These are phyloP conservation scores for Phaseolus lunatus DNA, from an alignment of 306 rosid genomes.

Conservation along the genomic window DNA sequence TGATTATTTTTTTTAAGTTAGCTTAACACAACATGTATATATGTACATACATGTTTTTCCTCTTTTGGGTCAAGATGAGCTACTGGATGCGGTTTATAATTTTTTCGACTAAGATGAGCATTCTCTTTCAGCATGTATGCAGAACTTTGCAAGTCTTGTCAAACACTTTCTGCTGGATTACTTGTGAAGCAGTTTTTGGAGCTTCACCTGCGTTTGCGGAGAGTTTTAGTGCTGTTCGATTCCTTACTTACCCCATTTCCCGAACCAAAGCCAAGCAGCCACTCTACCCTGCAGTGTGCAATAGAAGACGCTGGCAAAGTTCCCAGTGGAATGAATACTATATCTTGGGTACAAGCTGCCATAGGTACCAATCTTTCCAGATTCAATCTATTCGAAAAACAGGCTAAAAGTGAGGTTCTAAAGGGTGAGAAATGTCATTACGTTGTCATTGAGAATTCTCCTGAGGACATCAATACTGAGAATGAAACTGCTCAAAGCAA, in stretches of 20 bases:
- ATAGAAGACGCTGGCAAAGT: constrained; percentile 46
- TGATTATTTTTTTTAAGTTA: background rate
- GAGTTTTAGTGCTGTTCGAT: constrained; percentile 46
- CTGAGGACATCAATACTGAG: constrained; percentile 28
- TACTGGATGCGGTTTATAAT: background rate
- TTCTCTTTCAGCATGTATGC: constrained; percentile 59
- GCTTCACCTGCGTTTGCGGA: constrained; percentile 61
- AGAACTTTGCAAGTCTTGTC: constrained; percentile 58
- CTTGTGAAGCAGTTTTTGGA: constrained; percentile 67
- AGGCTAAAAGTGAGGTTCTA: constrained; percentile 44
- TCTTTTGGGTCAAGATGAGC: background rate
- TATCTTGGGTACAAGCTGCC: constrained; percentile 78
- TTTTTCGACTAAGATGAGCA: constrained; percentile 3
- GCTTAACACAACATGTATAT: background rate
- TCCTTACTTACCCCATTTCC: constrained; percentile 48
- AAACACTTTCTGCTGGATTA: constrained; percentile 57
- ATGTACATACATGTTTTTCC: background rate
- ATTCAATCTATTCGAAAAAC: constrained; percentile 56
- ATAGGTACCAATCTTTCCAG: constrained; percentile 66
- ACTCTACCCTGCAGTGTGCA: constrained; percentile 1
- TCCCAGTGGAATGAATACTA: constrained; percentile 53
- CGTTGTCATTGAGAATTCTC: constrained; percentile 52
- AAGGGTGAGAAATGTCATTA: constrained; percentile 50
- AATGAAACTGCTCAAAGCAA: constrained; percentile 46
- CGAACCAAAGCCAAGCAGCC: constrained; percentile 42